phyloP scores from a whole-genome alignment of 2,329 filamentous ascomycete species.

The Epichloe typhina region DNA sequence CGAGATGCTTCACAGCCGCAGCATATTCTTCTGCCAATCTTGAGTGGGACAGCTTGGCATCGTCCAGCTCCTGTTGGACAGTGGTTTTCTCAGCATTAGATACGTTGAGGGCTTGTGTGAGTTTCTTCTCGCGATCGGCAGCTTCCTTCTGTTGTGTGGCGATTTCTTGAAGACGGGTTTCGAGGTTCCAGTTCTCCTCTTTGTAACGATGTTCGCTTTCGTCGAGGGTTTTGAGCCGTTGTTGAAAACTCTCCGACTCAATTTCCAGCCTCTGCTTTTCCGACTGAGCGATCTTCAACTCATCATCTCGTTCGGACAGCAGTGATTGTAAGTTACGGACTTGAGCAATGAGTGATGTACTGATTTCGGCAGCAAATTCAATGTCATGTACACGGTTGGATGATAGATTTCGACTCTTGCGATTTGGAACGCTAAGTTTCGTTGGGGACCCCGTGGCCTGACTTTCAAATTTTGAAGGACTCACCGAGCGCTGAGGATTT shows the following conservation, averaged over 20 bases:
- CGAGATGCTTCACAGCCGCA: slow-evolving; percentile 65
- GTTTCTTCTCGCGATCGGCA: slow-evolving; percentile 68
- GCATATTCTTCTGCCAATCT: slow-evolving; percentile 73
- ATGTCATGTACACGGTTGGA: slow-evolving; percentile 86
- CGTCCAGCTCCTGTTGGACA: slow-evolving; percentile 78
- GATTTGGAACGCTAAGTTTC: slow-evolving; percentile 75
- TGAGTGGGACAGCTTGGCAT: slow-evolving; percentile 66
- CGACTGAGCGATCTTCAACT: slow-evolving; percentile 58
- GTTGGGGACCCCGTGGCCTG: slow-evolving; percentile 77
- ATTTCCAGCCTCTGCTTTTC: slow-evolving; percentile 72
- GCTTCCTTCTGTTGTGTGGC: slow-evolving; percentile 61
- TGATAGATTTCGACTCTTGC: slow-evolving; percentile 82
- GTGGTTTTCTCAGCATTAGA: slow-evolving; percentile 62
- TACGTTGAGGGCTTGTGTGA: slow-evolving; percentile 58
- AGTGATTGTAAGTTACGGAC: slow-evolving; percentile 80
- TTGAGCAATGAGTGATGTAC: slow-evolving; percentile 85
- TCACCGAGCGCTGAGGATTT: slow-evolving; percentile 47
- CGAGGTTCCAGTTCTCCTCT: slow-evolving; percentile 96
- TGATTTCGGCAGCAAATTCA: slow-evolving; percentile 96
- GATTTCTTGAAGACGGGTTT: slow-evolving; percentile 81
- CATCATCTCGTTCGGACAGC: slow-evolving; percentile 76
- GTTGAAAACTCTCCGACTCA: slow-evolving; percentile 65
- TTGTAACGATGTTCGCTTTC: slow-evolving; percentile 95
- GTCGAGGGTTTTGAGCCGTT: slow-evolving; percentile 69
- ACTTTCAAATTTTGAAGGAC: slow-evolving; percentile 67